Conservation (phyloP, 306 rosid genomes). For the Pueraria montana region DNA sequence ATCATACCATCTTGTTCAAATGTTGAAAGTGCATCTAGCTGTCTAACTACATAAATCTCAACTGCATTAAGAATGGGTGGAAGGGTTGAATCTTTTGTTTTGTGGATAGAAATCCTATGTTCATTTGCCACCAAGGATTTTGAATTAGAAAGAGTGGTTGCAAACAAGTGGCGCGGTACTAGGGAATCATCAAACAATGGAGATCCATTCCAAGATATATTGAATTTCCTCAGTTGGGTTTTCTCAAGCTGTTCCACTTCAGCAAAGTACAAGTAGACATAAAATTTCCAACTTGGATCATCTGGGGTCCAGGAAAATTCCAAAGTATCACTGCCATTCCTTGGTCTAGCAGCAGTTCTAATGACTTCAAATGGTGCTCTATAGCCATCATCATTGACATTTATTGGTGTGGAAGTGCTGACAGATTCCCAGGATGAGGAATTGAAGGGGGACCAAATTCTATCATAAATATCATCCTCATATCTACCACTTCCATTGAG, state of each 20-base stretch:
- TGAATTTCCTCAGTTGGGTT: constrained; percentile 62
- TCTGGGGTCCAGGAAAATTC: constrained; percentile 63
- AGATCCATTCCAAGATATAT: constrained; percentile 69
- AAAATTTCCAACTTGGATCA: constrained; percentile 54
- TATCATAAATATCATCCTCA: constrained; percentile 69
- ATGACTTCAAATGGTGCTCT: constrained; percentile 67
- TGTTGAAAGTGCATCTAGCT: constrained; percentile 53
- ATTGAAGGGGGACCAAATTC: constrained; percentile 59
- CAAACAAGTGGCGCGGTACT: constrained; percentile 51
- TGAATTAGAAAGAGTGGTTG: constrained; percentile 52
- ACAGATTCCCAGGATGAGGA: constrained; percentile 61
- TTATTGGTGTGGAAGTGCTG: constrained; percentile 48
- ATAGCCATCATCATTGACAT: constrained; percentile 58
- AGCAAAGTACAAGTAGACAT: constrained; percentile 66
- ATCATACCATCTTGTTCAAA: constrained; percentile 64
- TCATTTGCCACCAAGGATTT: constrained; percentile 64
- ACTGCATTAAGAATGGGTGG: constrained; percentile 77
- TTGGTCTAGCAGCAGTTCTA: constrained; percentile 60
- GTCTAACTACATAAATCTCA: constrained; percentile 60
- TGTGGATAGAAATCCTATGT: constrained; percentile 65
- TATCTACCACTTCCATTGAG: constrained; percentile 64
- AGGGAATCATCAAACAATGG: constrained; percentile 58
- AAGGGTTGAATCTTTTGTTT: constrained; percentile 60
- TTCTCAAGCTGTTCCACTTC: constrained; percentile 62
- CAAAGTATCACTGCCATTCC: constrained; percentile 51